Evolutionary conservation across 2,329 filamentous ascomycete genomes (phyloP).

Genomic region (Alternaria alternata): DNA sequence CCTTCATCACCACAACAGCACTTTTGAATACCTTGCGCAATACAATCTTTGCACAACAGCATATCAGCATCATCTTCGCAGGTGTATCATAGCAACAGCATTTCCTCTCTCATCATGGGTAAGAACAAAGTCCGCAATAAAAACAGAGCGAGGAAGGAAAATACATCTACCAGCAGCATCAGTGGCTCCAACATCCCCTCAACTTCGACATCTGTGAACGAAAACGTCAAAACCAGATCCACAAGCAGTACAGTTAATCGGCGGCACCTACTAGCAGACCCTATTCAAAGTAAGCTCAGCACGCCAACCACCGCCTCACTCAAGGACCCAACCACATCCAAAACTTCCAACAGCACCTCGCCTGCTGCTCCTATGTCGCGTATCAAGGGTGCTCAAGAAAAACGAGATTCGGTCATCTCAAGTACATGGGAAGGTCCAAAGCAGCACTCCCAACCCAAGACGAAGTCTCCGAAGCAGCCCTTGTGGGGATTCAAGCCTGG

Average conservation of each 20-base stretch:
- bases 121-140: conserved; percentile 17
- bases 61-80: conserved; percentile 32
- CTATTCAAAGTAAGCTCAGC: background rate
- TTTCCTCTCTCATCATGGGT: conserved; percentile 30
- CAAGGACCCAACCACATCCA: background rate
- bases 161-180: background rate
- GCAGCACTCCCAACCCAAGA: background rate
- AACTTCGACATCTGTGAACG: background rate
- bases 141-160: conserved; percentile 8
- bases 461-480: background rate
- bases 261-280: background rate
- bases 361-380: background rate
- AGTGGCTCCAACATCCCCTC: background rate
- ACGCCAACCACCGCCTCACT: background rate
- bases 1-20: conserved; percentile 16
- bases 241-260: background rate
- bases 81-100: conserved; percentile 33
- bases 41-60: conserved; percentile 32
- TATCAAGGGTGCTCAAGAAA: background rate
- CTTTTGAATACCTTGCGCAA: conserved; percentile 20
- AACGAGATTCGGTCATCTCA: conserved; percentile 27
- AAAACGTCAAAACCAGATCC: background rate
- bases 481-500: background rate
- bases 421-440: background rate
- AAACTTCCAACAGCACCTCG: background rate